Conservation (phyloP, 2,329 filamentous ascomycete species). For the Colletotrichum musicola region DNA sequence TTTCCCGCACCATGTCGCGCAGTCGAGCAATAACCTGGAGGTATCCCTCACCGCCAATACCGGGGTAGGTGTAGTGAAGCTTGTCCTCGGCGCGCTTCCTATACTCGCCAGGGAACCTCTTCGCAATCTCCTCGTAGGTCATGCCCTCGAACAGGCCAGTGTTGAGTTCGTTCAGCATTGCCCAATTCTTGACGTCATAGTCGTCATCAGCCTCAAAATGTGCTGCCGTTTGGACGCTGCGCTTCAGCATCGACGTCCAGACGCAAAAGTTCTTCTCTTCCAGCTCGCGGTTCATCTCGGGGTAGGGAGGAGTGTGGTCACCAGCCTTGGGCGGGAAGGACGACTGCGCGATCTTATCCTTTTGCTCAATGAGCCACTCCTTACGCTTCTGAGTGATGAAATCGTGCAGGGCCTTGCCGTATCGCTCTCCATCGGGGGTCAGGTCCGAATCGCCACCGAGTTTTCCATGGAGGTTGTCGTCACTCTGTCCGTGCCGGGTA, state of each 20-base stretch:
- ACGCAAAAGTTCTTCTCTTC: slow-evolving; percentile 94
- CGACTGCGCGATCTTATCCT: slow-evolving; percentile 79
- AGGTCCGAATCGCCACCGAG: slow-evolving; percentile 92
- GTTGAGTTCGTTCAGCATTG: slow-evolving; percentile 97
- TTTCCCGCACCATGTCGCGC: slow-evolving; percentile 94
- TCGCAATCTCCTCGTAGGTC: slow-evolving; percentile 91
- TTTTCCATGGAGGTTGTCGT: slow-evolving; percentile 87
- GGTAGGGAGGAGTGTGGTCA: slow-evolving; percentile 94
- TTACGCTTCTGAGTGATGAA: slow-evolving; percentile 87
- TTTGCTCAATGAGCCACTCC: slow-evolving; percentile 86
- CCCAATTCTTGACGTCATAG: slow-evolving; percentile 97
- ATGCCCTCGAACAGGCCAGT: slow-evolving; percentile 93
- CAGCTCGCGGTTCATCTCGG: slow-evolving; percentile 78
- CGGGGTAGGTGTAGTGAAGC: slow-evolving; percentile 95
- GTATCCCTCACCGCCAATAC: slow-evolving; percentile 95
- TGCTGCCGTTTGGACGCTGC: slow-evolving; percentile 88
- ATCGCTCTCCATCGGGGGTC: slow-evolving; percentile 82
- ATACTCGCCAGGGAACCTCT: slow-evolving; percentile 85
- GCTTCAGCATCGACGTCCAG: slow-evolving; percentile 97
- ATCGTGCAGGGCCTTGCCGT: slow-evolving; percentile 81
- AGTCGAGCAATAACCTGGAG: slow-evolving; percentile 96
- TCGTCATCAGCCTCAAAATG: slow-evolving; percentile 94
- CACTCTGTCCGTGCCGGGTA: slow-evolving; percentile 91
- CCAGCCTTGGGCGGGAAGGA: slow-evolving; percentile 92
- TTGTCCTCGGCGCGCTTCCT: slow-evolving; percentile 85